Conservation (phyloP, 2,329 filamentous ascomycete genomes). For the Fusarium mundagurra region DNA sequence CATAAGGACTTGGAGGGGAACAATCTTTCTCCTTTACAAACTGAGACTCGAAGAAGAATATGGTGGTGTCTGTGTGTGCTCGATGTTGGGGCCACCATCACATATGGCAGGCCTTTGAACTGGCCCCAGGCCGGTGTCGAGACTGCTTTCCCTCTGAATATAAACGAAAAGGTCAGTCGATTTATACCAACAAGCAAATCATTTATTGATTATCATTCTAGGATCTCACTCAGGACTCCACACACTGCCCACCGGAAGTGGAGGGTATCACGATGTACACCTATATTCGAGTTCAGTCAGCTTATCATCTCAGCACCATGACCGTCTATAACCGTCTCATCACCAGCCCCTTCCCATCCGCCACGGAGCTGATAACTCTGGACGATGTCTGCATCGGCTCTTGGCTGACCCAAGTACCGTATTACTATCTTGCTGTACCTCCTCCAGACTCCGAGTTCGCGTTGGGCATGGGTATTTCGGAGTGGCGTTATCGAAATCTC, state of each 20-base stretch:
- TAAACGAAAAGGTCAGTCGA: conserved; percentile 14
- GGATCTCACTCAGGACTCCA: conserved; percentile 18
- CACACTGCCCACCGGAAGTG: conserved; percentile 7
- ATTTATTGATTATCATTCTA: background rate
- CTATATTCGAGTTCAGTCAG: conserved; percentile 22
- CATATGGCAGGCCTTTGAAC: conserved; percentile 23
- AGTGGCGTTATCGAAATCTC: conserved; percentile 24
- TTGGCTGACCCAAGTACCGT: conserved; percentile 24
- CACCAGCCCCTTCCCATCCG: conserved; percentile 27
- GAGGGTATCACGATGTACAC: conserved; percentile 25
- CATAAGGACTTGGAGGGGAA: conserved; percentile 18
- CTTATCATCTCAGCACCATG: conserved; percentile 30
- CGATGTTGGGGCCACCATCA: conserved; percentile 22
- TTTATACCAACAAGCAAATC: fast-evolving
- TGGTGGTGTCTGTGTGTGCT: conserved; percentile 30
- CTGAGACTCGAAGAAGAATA: conserved; percentile 18
- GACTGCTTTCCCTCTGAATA: conserved; percentile 18
- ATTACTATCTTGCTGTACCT: conserved; percentile 8
- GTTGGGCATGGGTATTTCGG: conserved; percentile 18
- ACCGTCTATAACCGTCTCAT: conserved; percentile 27
- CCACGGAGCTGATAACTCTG: conserved; percentile 19
- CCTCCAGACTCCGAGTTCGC: conserved; percentile 13
- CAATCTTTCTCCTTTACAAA: conserved; percentile 4
- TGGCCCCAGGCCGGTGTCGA: conserved; percentile 26
- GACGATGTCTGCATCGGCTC: conserved; percentile 26